Evolutionary conservation across 2,329 filamentous ascomycete species (phyloP).

Genomic region (Neofusicoccum laricinum): DNA sequence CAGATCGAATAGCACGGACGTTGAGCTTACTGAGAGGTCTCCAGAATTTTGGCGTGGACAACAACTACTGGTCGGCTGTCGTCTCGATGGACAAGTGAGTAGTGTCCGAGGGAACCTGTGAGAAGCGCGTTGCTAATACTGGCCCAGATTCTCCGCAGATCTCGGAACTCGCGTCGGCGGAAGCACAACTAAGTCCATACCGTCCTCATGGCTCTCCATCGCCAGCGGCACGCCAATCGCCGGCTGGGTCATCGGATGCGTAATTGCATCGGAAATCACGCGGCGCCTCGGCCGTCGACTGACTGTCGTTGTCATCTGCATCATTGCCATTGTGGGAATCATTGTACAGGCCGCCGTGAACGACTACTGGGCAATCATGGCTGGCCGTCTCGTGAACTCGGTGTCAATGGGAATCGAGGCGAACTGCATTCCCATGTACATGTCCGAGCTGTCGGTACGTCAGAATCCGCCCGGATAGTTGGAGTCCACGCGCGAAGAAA

Average conservation of each 20-base stretch:
- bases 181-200: neutral
- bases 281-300: neutral
- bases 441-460: neutral
- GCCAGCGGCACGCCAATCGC: neutral
- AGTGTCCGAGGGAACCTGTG: neutral
- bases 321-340: neutral
- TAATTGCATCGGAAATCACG: neutral
- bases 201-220: neutral
- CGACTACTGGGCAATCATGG: conserved; percentile 1
- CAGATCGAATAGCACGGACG: no score
- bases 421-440: neutral
- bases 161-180: neutral
- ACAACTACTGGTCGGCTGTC: conserved; percentile 3
- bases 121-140: neutral
- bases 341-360: neutral
- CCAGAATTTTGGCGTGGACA: neutral
- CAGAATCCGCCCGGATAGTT: neutral
- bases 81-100: neutral
- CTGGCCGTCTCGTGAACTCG: neutral
- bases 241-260: neutral
- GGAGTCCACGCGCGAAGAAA: no score
- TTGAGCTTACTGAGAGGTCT: no score
- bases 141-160: neutral
- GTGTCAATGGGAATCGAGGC: neutral
- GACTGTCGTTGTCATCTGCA: neutral